Percentiles rank a stretch among this genome's conserved stretches.
These are phyloP conservation scores for Talaromyces piceae DNA, from an alignment of 2,329 filamentous ascomycete species.

Conservation along the genomic window DNA sequence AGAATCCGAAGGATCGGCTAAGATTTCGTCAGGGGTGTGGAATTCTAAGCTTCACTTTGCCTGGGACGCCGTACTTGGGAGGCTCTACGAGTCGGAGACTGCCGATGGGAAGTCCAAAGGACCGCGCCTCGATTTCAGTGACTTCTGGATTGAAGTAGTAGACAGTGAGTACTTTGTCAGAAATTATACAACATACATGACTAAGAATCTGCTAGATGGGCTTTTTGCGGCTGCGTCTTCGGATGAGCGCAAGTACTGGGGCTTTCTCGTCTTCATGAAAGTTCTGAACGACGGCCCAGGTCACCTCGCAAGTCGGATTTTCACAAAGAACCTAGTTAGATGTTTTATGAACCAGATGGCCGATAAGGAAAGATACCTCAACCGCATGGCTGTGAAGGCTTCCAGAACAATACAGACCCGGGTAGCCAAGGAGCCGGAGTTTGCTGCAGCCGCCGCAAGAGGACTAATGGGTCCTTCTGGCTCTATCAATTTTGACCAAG, in stretches of 20 bases:
- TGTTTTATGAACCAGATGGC: constrained; percentile 78
- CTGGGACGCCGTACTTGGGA: constrained; percentile 68
- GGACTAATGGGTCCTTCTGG: constrained; percentile 64
- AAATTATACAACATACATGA: background rate
- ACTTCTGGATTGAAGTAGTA: constrained; percentile 80
- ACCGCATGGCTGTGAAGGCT: constrained; percentile 69
- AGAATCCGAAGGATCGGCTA: constrained; percentile 17
- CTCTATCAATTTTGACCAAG: constrained; percentile 72
- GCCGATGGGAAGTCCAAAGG: constrained; percentile 23
- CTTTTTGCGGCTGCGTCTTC: constrained; percentile 77
- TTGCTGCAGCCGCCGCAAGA: constrained; percentile 55
- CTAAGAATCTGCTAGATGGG: constrained; percentile 42
- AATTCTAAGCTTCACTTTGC: constrained; percentile 78
- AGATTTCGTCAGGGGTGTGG: constrained; percentile 57
- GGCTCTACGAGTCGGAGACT: constrained; percentile 25
- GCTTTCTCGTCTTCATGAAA: constrained; percentile 78
- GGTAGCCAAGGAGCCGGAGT: constrained; percentile 53
- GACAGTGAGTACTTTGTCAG: constrained; percentile 57
- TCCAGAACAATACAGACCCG: constrained; percentile 63
- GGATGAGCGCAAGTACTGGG: constrained; percentile 83
- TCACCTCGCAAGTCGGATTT: constrained; percentile 52
- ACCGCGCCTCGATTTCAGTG: constrained; percentile 49
- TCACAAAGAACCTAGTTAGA: constrained; percentile 75
- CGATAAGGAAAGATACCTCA: constrained; percentile 68
- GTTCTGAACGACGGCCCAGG: constrained; percentile 52